These are phyloP conservation scores for Oryza brachyantha DNA, from an alignment of 176 grass and related monocot species.

Conservation along the genomic window DNA sequence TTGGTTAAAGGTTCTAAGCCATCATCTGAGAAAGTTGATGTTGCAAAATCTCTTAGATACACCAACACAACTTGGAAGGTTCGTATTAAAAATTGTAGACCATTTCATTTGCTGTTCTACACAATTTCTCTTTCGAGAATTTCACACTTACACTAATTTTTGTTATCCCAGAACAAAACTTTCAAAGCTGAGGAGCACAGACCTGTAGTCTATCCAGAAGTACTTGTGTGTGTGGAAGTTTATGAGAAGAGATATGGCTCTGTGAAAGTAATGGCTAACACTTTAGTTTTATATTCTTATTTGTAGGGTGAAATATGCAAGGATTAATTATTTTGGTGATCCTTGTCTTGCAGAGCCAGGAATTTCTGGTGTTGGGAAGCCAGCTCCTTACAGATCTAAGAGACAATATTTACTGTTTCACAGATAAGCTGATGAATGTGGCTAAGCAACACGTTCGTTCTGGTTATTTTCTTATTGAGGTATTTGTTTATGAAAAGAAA, in stretches of 20 bases:
- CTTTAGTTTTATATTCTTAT: conserved; percentile 3
- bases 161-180: conserved; percentile 49
- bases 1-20: conserved; percentile 41
- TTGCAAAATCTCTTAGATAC: conserved; percentile 72
- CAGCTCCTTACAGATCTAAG: conserved; percentile 72
- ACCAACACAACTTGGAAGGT: conserved; percentile 65
- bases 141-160: background rate
- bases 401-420: conserved; percentile 84
- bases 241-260: conserved; percentile 50
- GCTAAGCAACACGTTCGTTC: conserved; percentile 55
- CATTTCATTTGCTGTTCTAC: conserved; percentile 24
- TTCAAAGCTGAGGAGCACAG: conserved; percentile 50
- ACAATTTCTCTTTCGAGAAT: background rate
- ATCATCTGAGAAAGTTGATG: conserved; percentile 53
- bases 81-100: background rate
- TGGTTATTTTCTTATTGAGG: conserved; percentile 91
- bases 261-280: conserved; percentile 39
- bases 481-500: conserved; percentile 24
- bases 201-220: conserved; percentile 71
- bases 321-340: conserved; percentile 26
- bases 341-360: conserved; percentile 61
- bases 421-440: conserved; percentile 74
- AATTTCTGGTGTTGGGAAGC: conserved; percentile 90
- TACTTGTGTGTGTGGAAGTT: conserved; percentile 83
- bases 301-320: conserved; percentile 16